These are phyloP conservation scores for Orobanche coerulescens DNA, from an alignment of 257 asterid species.

Conservation along the genomic window DNA sequence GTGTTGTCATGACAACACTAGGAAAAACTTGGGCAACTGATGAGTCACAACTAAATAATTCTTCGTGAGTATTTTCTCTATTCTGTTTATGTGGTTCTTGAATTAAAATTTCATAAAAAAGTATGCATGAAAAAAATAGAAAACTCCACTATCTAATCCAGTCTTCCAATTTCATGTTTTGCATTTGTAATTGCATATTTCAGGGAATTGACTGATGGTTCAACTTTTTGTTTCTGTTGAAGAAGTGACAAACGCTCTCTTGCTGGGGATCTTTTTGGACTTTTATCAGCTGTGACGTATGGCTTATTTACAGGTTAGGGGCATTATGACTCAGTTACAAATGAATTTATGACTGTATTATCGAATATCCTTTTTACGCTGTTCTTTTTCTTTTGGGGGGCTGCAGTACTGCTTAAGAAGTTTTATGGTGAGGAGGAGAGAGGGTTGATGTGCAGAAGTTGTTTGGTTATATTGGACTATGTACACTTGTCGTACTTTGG, in stretches of 20 bases:
- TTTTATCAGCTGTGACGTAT: conserved; percentile 77
- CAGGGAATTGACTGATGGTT: conserved; percentile 54
- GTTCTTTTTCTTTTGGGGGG: too few relatives aligned
- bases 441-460: conserved; percentile 82
- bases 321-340: conserved; percentile 4
- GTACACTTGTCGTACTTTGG: conserved; percentile 88
- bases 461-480: conserved; percentile 87
- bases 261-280: conserved; percentile 92
- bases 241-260: conserved; percentile 75
- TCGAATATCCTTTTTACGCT: not conserved
- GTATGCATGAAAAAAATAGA: conserved; percentile 6
- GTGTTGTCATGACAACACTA: conserved; percentile 86
- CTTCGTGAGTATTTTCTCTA: conserved; percentile 47
- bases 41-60: conserved; percentile 47
- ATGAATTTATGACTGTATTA: conserved; percentile 8
- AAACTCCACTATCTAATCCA: too few relatives aligned
- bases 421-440: conserved; percentile 90
- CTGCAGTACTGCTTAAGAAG: conserved; percentile 89
- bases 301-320: conserved; percentile 84
- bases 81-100: not conserved
- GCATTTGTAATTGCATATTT: conserved; percentile 31
- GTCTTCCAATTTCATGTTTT: conserved; percentile 28
- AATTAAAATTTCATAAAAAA: not conserved
- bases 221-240: conserved; percentile 57
- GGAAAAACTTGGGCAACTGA: conserved; percentile 99